Base-by-base conservation (phyloP, 441 rosid species). In the Corymbia calophylla region DNA sequence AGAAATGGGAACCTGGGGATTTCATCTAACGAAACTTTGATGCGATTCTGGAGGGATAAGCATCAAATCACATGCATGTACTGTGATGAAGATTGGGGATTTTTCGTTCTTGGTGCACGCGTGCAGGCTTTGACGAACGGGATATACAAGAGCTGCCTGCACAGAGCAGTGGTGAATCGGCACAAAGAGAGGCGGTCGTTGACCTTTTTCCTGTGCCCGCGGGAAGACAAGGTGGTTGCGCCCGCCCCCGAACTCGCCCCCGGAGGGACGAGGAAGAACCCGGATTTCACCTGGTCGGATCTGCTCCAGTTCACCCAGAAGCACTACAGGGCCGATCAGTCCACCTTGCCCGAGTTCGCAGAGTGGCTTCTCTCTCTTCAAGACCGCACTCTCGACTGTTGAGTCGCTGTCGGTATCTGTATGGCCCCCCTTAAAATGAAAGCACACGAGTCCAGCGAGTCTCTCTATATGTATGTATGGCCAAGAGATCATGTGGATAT, bases 201-300 rank as follows among this genome's bases (percentile, higher is more conserved):
- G 31, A 90, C 90, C 0, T 73, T 90, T 88, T 90, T 90, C 62
- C 77, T 88, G 32, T 90, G 91, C 51, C 91, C 90, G 44, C 44
- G 44, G 44, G 44, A 39, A 39, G 90, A 86, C 64, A 58, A 86
- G 90, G 23, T 85, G 48, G 68, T 90, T 13, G 17, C 88, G 44
- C 90, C 91, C 0, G 84, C 90, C 25, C 51, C 47, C 3, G 51
- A 56, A 23, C 55, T 90, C 82, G 12, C 44, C 56, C 5, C 53
- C 9, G 44, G 32, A 49, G 55, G 54, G 44, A 27, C 86, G 7
- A 88, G 90, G 64, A 55, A n/a, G 9, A 88, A 90, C n/a, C 90
- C 53, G 13, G 91, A 90, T 51, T 90, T 90, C 88, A 90, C 88
- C 47, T 90, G 90, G 91, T 86, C 91, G 44, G 77, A 68, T 9